phyloP scores from a whole-genome alignment of 179 eudicot genomes.

The Gypsophila paniculata region DNA sequence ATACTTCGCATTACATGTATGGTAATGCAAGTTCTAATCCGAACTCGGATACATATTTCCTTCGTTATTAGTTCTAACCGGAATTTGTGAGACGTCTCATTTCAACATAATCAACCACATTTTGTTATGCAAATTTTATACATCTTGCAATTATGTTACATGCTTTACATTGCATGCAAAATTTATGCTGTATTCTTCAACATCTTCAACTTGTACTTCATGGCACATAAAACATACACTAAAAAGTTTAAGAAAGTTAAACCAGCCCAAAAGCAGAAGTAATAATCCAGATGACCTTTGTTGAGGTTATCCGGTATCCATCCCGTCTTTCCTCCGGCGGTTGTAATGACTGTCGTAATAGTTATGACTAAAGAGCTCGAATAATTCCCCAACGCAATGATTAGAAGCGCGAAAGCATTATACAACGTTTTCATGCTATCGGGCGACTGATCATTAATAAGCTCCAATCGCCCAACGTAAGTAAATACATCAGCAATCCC shows the following conservation, averaged over 20 bases:
- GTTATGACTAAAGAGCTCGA: constrained; percentile 47
- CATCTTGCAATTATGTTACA: not conserved
- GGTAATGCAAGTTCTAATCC: no score
- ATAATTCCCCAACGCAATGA: constrained; percentile 36
- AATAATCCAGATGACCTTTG: constrained; percentile 28
- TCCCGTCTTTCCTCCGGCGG: constrained; percentile 37
- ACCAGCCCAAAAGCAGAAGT: constrained; percentile 20
- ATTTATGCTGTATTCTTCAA: not conserved
- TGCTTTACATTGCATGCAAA: not conserved
- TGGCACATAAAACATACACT: constrained; percentile 21
- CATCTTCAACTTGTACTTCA: constrained; percentile 21
- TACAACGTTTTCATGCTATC: constrained; percentile 51
- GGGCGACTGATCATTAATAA: constrained; percentile 53
- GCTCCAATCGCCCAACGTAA: constrained; percentile 43
- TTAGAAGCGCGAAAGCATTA: constrained; percentile 37
- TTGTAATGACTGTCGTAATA: constrained; percentile 38
- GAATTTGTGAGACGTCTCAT: no score
- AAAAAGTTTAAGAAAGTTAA: constrained; percentile 17
- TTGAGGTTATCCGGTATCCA: constrained; percentile 59
- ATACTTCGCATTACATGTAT: no score
- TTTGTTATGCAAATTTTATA: no score
- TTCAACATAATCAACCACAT: no score
- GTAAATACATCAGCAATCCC: constrained; percentile 47
- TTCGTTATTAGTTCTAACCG: no score
- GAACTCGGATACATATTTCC: no score